Base-by-base conservation (phyloP, 495 filamentous ascomycete genomes). In the Cercophora sp. region DNA sequence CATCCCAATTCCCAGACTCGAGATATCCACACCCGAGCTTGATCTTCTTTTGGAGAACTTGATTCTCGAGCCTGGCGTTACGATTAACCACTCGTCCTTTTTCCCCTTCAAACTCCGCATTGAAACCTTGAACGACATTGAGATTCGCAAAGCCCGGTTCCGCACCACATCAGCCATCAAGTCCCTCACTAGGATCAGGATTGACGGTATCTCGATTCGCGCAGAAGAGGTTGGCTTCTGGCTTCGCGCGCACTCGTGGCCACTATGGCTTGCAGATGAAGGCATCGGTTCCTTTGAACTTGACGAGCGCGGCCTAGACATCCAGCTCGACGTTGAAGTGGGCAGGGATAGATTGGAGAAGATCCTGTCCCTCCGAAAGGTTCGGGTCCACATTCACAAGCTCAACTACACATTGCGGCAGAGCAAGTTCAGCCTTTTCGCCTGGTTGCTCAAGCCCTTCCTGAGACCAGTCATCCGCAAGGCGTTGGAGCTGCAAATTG, bases 41-140 rank as follows among this genome's bases (percentile, higher is more conserved):
- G 90, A 95, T 57, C 79, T 97, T 9, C 73, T 97, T 0, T 70
- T 97, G 6, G 92, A 96, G 59, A 96, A 93, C 50, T 74, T 97
- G 32, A 85, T 97, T 45, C 74, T 97, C 29, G 91, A 97, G 57
- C 92, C 92, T 0, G 92, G 92, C 18, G 76, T 73, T 26, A 93
- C 89, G 2, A 78, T 96, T 56, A 93, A 96, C 63, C 78, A 83
- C 55, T 85, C 86, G 2, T 96, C 90, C 0, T 96, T 97, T 78
- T 80, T 96, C 11, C 92, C 92, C 0, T 91, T 88, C 67, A 81
- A 84, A 32, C 76, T 96, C 48, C 83, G 85, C 32, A 70, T 96
- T 31, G 83, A 90, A 56, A 90, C 88, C 0, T 86, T 84, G 65
- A 95, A 91, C 58, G 86, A 94, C 60, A 72, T 97, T 34, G 87